Conservation (phyloP, 257 asterid genomes). For the Lavandula angustifolia region DNA sequence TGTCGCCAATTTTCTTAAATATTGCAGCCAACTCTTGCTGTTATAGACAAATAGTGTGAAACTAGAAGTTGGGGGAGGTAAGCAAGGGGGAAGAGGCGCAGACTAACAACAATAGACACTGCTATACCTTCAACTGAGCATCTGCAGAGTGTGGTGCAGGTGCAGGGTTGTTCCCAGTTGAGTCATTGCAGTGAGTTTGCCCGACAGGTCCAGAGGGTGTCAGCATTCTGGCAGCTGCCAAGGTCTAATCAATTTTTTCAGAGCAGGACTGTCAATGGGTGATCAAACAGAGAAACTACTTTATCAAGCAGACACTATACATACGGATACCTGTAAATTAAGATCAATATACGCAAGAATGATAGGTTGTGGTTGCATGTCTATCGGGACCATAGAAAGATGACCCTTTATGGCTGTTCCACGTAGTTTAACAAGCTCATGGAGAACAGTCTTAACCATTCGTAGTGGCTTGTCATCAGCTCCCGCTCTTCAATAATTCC, state of each 20-base stretch:
- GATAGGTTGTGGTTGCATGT: slow-evolving; percentile 94
- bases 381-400: slow-evolving; percentile 96
- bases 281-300: neutral
- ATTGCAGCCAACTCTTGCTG: slow-evolving; percentile 99
- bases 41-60: slow-evolving; percentile 29
- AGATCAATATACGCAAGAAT: slow-evolving; percentile 99
- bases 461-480: slow-evolving; percentile 99
- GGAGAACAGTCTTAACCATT: slow-evolving; percentile 98
- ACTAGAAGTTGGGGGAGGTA: neutral
- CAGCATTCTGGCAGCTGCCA: slow-evolving; percentile 99
- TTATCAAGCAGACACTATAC: slow-evolving; percentile 21
- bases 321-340: slow-evolving; percentile 76
- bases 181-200: slow-evolving; percentile 96
- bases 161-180: slow-evolving; percentile 74
- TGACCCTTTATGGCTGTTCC: slow-evolving; percentile 99
- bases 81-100: slow-evolving; percentile 9
- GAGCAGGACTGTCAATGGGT: slow-evolving; percentile 8
- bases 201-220: slow-evolving; percentile 92
- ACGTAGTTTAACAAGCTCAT: slow-evolving; percentile 97
- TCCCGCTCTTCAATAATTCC: slow-evolving; percentile 70
- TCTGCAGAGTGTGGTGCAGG: slow-evolving; percentile 88
- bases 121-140: slow-evolving; percentile 82
- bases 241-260: slow-evolving; percentile 57
- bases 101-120: slow-evolving; percentile 1
- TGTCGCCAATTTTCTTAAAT: slow-evolving; percentile 97